phyloP scores from a whole-genome alignment of 1,284 basidiomycete genomes.

The Apiotrichum siamense region DNA sequence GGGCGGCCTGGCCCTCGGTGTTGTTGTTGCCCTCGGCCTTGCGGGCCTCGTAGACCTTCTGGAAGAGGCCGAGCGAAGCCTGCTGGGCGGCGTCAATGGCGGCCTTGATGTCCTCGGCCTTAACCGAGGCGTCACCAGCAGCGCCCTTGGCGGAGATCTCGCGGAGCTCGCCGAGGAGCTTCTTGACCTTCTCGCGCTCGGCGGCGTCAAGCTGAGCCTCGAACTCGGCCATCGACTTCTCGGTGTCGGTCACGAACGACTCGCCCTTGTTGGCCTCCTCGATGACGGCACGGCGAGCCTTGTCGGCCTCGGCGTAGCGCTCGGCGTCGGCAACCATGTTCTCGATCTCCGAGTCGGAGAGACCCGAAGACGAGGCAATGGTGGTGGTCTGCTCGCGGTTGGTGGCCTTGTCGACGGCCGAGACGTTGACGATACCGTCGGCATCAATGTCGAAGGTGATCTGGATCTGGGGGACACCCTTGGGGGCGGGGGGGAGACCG shows the following conservation, averaged over 20 bases:
- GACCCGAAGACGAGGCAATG: conserved; percentile 89
- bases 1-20: conserved; percentile 35
- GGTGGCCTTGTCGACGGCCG: conserved; percentile 94
- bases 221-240: conserved; percentile 95
- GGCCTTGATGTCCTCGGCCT: conserved; percentile 80
- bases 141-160: conserved; percentile 88
- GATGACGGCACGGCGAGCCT: conserved; percentile 78
- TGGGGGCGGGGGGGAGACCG: conserved; percentile 91
- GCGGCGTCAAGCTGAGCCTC: conserved; percentile 88
- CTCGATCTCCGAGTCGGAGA: conserved; percentile 94
- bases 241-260: conserved; percentile 88
- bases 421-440: conserved; percentile 97
- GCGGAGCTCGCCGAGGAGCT: conserved; percentile 78
- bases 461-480: conserved; percentile 97
- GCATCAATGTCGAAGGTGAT: conserved; percentile 99
- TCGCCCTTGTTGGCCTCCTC: conserved; percentile 98
- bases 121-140: conserved; percentile 71
- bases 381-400: conserved; percentile 82
- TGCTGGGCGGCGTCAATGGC: conserved; percentile 95
- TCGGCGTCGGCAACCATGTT: conserved; percentile 94
- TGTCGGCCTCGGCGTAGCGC: conserved; percentile 85
- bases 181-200: conserved; percentile 89
- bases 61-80: conserved; percentile 94
- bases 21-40: conserved; percentile 55
- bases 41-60: conserved; percentile 95